Evolutionary conservation across 305 asterid species (phyloP).

Genomic region (Fraxinus nigra): DNA sequence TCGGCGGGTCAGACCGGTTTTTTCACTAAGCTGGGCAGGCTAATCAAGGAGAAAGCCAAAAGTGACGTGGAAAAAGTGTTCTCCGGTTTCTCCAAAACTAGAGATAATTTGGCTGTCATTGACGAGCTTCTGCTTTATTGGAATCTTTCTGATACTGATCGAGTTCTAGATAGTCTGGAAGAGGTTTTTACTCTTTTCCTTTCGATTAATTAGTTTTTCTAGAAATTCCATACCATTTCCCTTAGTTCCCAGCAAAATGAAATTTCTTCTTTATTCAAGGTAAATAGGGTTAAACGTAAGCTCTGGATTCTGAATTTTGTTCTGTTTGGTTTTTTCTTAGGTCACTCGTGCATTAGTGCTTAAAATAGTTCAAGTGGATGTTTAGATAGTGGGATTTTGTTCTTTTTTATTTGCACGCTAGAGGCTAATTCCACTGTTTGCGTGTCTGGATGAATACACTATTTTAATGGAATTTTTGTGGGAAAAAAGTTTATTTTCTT

Average conservation of each 20-base stretch:
- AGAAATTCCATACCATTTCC: neutral
- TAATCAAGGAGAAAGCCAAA: slow-evolving; percentile 88
- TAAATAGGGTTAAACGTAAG: neutral
- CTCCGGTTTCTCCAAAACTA: slow-evolving; percentile 85
- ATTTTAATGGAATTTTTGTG: neutral
- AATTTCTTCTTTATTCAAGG: neutral
- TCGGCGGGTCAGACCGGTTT: slow-evolving; percentile 44
- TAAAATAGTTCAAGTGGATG: neutral
- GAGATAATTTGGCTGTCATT: slow-evolving; percentile 83
- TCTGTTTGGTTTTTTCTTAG: neutral
- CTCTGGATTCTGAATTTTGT: neutral
- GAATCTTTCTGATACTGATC: slow-evolving; percentile 93
- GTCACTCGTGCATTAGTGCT: neutral
- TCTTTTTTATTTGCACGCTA: neutral
- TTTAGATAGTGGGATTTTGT: neutral
- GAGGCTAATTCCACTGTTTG: neutral
- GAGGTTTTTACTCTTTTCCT: slow-evolving; percentile 49
- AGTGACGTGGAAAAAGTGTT: slow-evolving; percentile 84
- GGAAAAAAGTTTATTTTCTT: neutral
- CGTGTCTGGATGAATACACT: neutral
- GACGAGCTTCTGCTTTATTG: slow-evolving; percentile 92
- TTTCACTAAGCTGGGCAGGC: slow-evolving; percentile 85
- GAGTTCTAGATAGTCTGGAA: slow-evolving; percentile 83
- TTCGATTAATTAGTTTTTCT: neutral
- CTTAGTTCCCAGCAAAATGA: neutral